Evolutionary conservation across 2,329 filamentous ascomycete species (phyloP), one percentile per base, ranked within the genome.

Genomic region (Laburnicola sp.): DNA sequence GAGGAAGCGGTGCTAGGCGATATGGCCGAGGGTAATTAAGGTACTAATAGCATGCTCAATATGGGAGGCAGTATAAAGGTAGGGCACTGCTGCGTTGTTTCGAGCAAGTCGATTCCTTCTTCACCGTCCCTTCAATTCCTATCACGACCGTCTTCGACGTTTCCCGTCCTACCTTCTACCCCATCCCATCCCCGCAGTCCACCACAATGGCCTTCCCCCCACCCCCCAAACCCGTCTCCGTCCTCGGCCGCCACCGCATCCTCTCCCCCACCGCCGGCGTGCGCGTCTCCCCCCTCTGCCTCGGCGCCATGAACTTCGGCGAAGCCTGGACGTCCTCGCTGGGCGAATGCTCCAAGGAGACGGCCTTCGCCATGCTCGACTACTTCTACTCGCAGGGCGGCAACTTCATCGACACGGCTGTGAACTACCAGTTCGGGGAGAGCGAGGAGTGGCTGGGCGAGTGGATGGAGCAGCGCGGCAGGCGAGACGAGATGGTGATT

Each of bases 391-490:
- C 80, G 3, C 78, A 84, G 0, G 84, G 84, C 3, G 87, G 87
- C 25, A 89, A 89, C 72, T 89, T 89, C 69, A 84, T 89, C 64
- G 86, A 89, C 67, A 88, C 85, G 0, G 63, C 69, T 8, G 71
- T 67, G 50, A 66, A 63, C 34, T 75, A 75, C 56, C 66, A 75
- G 32, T 48, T 61, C 49, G 69, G 71, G 43, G 61, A 76, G 49
- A 70, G 64, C 2, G 74, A 76, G 56, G 56, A 57, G 6, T 71
- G 70, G 62, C 59, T 76, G 25, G 73, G 74, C 25, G 72, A 76
- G 46, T 76, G 73, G 74, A 74, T 76, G 70, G 59, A 71, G 56
- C 46, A 53, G 48, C 59, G 67, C 31, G 59, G 65, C 11, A 69
- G 67, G 37, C 63, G 74, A 10, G 70, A 74, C 45, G 59, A 65